Evolutionary conservation across 2,329 filamentous ascomycete genomes (phyloP), one percentile per base, ranked within the genome.

Genomic region (Fusarium sp.): DNA sequence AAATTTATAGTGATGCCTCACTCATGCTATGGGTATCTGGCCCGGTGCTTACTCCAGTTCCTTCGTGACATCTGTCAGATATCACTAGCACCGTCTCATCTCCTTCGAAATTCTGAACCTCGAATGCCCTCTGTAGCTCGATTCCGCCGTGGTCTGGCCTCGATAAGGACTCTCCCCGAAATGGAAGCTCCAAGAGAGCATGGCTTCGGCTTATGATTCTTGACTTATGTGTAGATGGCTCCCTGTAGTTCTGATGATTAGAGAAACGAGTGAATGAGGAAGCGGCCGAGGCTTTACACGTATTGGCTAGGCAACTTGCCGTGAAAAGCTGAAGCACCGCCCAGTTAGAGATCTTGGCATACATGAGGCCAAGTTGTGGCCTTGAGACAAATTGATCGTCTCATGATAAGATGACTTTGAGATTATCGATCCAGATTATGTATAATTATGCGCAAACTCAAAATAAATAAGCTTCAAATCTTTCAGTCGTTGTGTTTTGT

Each of bases 71-170:
- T 33, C 32, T 33, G 32, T 33, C 32, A 33, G 32, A 33, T 33
- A 13, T 33, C 12, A 33, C 32, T 33, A 33, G 32, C 32, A 33
- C 32, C 12, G 32, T 11, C 41, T 75, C 73, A 30, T 75, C 73
- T 18, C 64, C 68, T 2, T 75, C 72, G 40, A 70, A 70, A 20
- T 75, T 74, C 20, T 73, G 66, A 7, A 74, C 73, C 2, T 70
- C 49, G 26, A 67, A 75, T 2, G 73, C 73, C 4, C 73, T 61
- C 17, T 75, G 72, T 55, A 75, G 27, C 15, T 75, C 70, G 8
- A 75, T 75, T 1, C 73, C 73, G 14, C 73, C 73, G 26, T 73
- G 73, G 1, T 66, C 46, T 17, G 64, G 66, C 7, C 38, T 44
- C 12, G 50, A 35, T 14, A 69, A 59, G 0, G 73, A 75, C 27